Percentiles rank a stretch among this genome's conserved stretches.
Evolutionary conservation across 2,329 filamentous ascomycete species (phyloP).

Genomic region (Zymoseptoria brevis): DNA sequence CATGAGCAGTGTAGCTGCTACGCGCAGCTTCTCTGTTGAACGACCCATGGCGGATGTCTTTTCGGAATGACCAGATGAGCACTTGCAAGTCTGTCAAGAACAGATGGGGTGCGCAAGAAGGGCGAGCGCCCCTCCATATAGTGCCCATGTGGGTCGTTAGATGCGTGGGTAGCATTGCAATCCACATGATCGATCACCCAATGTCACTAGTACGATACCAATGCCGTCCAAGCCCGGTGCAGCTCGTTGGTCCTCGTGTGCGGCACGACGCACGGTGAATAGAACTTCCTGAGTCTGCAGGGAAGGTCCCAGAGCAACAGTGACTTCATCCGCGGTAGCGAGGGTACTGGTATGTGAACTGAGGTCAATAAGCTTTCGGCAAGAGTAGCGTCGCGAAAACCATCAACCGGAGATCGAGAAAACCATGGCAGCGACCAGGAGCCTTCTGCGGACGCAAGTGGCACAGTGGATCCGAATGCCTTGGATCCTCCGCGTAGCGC

Average conservation of each 20-base stretch:
- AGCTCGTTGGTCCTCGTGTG: background rate
- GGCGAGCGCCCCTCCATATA: background rate
- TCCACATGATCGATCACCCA: background rate
- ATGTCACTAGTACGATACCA: background rate
- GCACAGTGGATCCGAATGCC: background rate
- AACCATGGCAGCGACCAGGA: background rate
- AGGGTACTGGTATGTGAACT: too few species aligned
- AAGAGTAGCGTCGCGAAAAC: background rate
- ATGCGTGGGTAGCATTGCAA: background rate
- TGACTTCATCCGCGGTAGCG: background rate
- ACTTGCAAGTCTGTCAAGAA: background rate
- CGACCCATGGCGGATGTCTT: constrained; percentile 5
- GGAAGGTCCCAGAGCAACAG: background rate
- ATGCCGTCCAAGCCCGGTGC: background rate
- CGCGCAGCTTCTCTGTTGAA: constrained; percentile 8
- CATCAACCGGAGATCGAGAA: background rate
- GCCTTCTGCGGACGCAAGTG: background rate
- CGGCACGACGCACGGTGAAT: too few species aligned
- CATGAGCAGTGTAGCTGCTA: constrained; percentile 9
- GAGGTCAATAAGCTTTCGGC: too few species aligned
- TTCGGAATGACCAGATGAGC: too few species aligned
- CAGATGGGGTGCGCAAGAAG: background rate
- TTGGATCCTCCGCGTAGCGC: background rate
- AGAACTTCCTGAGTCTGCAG: background rate
- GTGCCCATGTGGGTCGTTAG: background rate